Percentiles rank a stretch among this genome's conserved stretches.
Evolutionary conservation across 768 basidiomycete genomes (phyloP).

Genomic region (Rhodotorula diobovata): DNA sequence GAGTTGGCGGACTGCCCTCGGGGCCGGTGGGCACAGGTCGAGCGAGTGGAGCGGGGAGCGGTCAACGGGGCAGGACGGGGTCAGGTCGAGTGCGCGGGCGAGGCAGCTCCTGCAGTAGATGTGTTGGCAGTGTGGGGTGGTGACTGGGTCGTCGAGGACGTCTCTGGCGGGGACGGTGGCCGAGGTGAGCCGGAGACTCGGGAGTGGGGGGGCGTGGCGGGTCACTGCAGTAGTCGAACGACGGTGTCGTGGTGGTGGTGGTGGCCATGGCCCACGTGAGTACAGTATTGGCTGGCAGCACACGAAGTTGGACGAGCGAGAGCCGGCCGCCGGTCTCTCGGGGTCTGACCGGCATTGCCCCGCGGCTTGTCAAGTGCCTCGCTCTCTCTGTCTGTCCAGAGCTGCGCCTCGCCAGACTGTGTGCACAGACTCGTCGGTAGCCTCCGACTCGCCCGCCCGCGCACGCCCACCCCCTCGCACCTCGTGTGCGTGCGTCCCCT

Average conservation of each 20-base stretch:
- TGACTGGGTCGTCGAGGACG: conserved; percentile 14
- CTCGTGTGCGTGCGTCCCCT: no score
- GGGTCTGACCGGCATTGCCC: no score
- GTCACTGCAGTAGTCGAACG: conserved; percentile 1
- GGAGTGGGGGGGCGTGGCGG: not conserved
- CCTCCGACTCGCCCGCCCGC: no score
- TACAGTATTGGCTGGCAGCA: no score
- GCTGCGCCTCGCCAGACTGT: no score
- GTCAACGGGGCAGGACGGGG: conserved; percentile 23
- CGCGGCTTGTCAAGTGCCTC: no score
- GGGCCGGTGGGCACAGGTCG: not conserved
- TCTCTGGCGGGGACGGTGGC: not conserved
- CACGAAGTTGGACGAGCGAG: no score
- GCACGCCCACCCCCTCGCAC: no score
- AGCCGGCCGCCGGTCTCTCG: no score
- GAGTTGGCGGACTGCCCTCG: conserved; percentile 14
- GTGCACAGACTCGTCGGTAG: no score
- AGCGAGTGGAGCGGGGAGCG: not conserved
- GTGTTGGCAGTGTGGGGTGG: conserved; percentile 15
- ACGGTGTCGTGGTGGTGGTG: not conserved
- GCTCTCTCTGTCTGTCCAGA: no score
- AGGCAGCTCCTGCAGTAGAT: conserved; percentile 25
- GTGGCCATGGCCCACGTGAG: not conserved
- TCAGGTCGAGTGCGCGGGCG: conserved; percentile 9
- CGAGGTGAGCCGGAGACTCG: not conserved